A percentile compares a stretch with the other conserved stretches of the same genome.
phyloP scores from a whole-genome alignment of 2,329 filamentous ascomycete genomes.

The Truncatella angustata region DNA sequence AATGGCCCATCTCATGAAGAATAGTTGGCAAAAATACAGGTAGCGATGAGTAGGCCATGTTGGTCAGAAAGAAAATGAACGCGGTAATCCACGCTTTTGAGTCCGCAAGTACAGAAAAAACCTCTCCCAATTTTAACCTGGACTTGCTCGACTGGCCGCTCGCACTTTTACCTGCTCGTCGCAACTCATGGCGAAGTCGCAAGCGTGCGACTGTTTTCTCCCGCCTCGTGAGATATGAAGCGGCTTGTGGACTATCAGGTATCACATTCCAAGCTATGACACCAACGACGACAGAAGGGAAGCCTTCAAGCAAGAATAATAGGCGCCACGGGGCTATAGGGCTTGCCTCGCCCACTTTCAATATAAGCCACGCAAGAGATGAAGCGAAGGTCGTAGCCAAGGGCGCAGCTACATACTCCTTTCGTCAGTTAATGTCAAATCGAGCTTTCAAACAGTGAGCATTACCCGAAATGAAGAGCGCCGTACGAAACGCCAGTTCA shows the following conservation, averaged over 20 bases:
- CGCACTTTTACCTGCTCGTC: constrained; percentile 15
- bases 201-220: constrained; percentile 69
- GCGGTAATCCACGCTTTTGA: constrained; percentile 74
- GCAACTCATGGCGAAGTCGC: constrained; percentile 57
- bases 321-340: constrained; percentile 84
- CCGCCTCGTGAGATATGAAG: constrained; percentile 59
- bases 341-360: constrained; percentile 60
- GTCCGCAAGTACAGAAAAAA: constrained; percentile 59
- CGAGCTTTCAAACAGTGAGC: too few species aligned
- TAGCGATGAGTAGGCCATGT: constrained; percentile 84
- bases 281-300: constrained; percentile 75
- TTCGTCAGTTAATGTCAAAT: neutral
- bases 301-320: constrained; percentile 80
- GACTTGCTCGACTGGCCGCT: constrained; percentile 20
- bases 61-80: constrained; percentile 81
- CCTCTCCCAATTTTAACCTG: constrained; percentile 53
- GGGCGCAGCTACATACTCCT: constrained; percentile 61
- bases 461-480: constrained; percentile 76
- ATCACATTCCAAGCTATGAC: constrained; percentile 72
- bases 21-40: constrained; percentile 87
- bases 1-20: constrained; percentile 72
- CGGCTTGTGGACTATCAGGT: constrained; percentile 71
- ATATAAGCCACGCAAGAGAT: constrained; percentile 74
- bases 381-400: constrained; percentile 82
- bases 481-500: constrained; percentile 82